Evolutionary conservation across 306 rosid genomes (phyloP).

Genomic region (Citrullus amarus): DNA sequence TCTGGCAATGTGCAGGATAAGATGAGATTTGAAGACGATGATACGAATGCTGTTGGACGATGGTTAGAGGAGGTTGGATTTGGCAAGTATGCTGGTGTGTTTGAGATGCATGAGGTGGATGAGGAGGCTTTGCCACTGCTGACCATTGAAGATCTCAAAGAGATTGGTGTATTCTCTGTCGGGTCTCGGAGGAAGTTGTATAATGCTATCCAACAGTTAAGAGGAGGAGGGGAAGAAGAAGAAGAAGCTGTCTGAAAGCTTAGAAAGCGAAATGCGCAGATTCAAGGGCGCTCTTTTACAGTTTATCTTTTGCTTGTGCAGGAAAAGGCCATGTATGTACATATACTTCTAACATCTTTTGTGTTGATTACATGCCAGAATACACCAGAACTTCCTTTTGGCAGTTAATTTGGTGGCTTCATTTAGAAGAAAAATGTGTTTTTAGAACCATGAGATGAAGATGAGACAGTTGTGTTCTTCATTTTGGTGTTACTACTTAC

Average conservation of each 20-base stretch:
- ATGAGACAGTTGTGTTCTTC: neutral
- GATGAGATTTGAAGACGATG: neutral
- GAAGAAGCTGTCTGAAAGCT: constrained; percentile 7
- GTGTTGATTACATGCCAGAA: neutral
- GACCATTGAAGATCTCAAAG: constrained; percentile 37
- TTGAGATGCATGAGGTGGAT: constrained; percentile 32
- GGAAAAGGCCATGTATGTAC: neutral
- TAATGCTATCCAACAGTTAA: constrained; percentile 20
- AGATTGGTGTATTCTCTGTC: constrained; percentile 25
- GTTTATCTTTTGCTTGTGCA: constrained; percentile 9
- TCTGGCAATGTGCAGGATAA: constrained; percentile 9
- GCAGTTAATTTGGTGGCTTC: neutral
- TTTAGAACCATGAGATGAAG: neutral
- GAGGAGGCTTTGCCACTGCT: constrained; percentile 32
- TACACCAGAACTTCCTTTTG: neutral
- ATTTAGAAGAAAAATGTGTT: neutral
- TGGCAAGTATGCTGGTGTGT: constrained; percentile 24
- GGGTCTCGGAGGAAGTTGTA: constrained; percentile 29
- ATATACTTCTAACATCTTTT: constrained; percentile 18
- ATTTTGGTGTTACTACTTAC: neutral
- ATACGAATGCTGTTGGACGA: constrained; percentile 6
- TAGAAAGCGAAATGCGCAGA: neutral
- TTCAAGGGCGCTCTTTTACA: neutral
- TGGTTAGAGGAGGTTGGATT: constrained; percentile 32
- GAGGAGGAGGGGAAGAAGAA: constrained; percentile 3